These are phyloP conservation scores for Fraxinus anomala DNA, from an alignment of 257 asterid species.

Conservation along the genomic window DNA sequence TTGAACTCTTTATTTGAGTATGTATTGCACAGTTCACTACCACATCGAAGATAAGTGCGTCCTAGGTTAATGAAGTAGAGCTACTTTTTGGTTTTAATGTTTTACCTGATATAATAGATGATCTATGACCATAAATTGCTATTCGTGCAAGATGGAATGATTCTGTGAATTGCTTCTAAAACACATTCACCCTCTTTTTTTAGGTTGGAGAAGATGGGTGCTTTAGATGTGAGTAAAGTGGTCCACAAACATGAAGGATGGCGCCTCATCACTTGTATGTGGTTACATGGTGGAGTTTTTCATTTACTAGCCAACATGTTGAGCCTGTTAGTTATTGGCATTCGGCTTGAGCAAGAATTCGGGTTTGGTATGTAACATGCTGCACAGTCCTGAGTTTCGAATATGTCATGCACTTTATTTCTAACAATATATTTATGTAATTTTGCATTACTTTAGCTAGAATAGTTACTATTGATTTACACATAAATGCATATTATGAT, in stretches of 20 bases:
- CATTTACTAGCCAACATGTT: conserved; percentile 88
- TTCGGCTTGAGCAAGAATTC: conserved; percentile 85
- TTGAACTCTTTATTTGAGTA: neutral
- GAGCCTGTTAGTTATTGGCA: conserved; percentile 78
- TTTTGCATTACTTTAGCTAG: neutral
- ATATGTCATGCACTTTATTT: neutral
- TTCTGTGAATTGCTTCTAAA: no score
- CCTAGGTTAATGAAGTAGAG: neutral
- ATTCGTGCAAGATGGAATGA: no score
- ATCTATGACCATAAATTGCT: no score
- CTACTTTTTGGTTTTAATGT: no score
- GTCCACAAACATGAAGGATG: conserved; percentile 72
- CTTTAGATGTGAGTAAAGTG: conserved; percentile 72
- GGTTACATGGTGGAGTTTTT: conserved; percentile 88
- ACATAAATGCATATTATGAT: neutral
- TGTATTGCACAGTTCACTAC: neutral
- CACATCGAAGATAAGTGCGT: neutral
- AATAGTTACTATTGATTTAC: neutral
- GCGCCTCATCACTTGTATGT: conserved; percentile 85
- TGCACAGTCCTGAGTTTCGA: conserved; percentile 6
- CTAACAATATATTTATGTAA: no score
- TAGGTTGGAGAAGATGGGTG: conserved; percentile 80
- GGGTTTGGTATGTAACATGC: conserved; percentile 65
- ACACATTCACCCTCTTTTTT: conserved; percentile 7
- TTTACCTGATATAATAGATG: conserved; percentile 8